Evolutionary conservation across 2,329 filamentous ascomycete species (phyloP), one percentile per base, ranked within the genome.

Genomic region (Colletotrichum simmondsii): DNA sequence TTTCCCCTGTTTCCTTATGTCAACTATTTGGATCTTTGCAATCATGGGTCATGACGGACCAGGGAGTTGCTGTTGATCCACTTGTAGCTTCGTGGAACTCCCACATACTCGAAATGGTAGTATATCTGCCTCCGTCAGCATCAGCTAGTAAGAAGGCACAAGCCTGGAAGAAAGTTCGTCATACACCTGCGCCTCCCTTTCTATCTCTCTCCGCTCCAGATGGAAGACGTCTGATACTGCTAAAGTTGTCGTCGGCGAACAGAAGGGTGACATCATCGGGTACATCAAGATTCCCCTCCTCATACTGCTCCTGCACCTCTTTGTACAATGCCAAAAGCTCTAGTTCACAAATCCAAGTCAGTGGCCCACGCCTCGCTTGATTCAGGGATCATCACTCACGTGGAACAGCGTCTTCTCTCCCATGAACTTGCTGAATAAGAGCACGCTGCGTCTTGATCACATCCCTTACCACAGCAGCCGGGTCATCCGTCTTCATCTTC

Each of bases 281-380:
- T 0, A 92, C 87, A 1, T 84, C 79, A 74, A 92, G 84, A 14
- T 22, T 71, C 0, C 90, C 90, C 0, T 86, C 85, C 61, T 92
- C 89, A 49, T 90, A 92, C 74, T 92, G 91, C 12, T 86, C 87
- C 75, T 90, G 88, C 0, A 93, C 90, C 72, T 93, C 91, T 70
- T 92, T 92, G 77, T 92, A 93, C 37, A 93, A 78, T 12, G 90
- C 91, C 84, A 91, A 88, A 68, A 92, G 85, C 77, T 92, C 90
- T 76, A 85, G 61, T 0, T 3, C 8, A 11, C 26, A 6, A 35
- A 5, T 65, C 2, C 19, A 6, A 35, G n/a, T 65, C 3, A 65
- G 28, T 61, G 1, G 24, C 14, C 12, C 19, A 22, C 6, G 10
- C 2, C 22, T 42, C 16, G 3, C 8, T n/a, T 3, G 2, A 22